A percentile compares a stretch with the other conserved stretches of the same genome.
Evolutionary conservation across 139 green algal species (phyloP).

Genomic region (Trebouxia sp.): DNA sequence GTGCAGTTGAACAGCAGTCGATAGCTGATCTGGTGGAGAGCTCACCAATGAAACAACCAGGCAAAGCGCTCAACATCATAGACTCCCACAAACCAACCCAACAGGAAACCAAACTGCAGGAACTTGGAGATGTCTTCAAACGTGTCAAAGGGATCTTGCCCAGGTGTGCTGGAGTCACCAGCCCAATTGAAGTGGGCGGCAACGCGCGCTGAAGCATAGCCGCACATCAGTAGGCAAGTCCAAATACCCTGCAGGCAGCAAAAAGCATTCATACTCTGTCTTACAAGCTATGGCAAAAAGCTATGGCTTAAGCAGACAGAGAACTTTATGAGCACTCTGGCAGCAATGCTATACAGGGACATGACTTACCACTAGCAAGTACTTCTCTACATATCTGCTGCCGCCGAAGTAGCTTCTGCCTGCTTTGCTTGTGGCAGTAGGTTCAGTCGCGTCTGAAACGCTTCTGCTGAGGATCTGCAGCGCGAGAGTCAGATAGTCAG

Average conservation of each 20-base stretch:
- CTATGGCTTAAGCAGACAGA: no score
- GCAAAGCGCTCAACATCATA: slow-evolving; percentile 33
- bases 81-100: slow-evolving; percentile 51
- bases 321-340: no score
- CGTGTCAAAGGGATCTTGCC: slow-evolving; percentile 15
- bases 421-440: background rate
- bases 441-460: slow-evolving; percentile 13
- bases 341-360: no score
- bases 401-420: background rate
- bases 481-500: background rate
- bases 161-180: background rate
- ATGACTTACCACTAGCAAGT: slow-evolving; percentile 9
- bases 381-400: slow-evolving; percentile 22
- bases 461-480: slow-evolving; percentile 11
- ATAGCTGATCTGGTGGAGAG: background rate
- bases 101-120: slow-evolving; percentile 41
- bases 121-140: slow-evolving; percentile 42
- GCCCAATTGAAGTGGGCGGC: background rate
- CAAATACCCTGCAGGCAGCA: slow-evolving; percentile 3
- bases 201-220: slow-evolving; percentile 2
- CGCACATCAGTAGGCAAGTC: slow-evolving; percentile 5
- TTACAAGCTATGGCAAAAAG: no score
- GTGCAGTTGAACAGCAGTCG: no score
- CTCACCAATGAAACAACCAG: slow-evolving; percentile 45
- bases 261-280: no score